phyloP scores from a whole-genome alignment of 139 green algal genomes.

The Tetratostichococcus sp. region DNA sequence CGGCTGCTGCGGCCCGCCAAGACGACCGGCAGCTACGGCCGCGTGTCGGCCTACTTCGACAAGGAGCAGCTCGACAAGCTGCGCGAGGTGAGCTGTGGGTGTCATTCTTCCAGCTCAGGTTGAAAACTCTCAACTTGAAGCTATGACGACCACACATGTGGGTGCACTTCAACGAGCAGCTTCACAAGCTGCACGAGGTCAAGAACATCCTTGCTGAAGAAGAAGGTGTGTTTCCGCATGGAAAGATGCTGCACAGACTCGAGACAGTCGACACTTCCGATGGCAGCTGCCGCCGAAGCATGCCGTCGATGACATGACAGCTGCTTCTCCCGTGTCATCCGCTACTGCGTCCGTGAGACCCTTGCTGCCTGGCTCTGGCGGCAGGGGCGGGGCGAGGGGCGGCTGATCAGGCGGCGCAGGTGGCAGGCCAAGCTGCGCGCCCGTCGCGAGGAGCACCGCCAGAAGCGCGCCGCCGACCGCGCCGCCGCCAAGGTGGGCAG shows the following conservation, averaged over 20 bases:
- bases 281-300: no score
- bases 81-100: neutral
- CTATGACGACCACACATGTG: no score
- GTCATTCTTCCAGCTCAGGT: no score
- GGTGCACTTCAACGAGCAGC: neutral
- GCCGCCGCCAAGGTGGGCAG: neutral
- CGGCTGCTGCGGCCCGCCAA: slow-evolving; percentile 76
- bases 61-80: slow-evolving; percentile 1
- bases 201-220: no score
- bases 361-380: neutral
- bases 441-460: neutral
- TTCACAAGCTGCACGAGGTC: no score
- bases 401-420: neutral
- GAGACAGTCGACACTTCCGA: no score
- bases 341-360: neutral
- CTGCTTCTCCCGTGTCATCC: no score
- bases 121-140: no score
- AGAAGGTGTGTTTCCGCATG: no score
- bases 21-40: slow-evolving; percentile 45
- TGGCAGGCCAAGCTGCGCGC: neutral
- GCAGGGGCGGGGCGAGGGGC: slow-evolving; percentile 3
- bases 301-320: no score
- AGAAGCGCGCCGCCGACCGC: neutral
- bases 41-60: slow-evolving; percentile 25
- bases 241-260: no score